Evolutionary conservation across 768 basidiomycete species (phyloP).

Genomic region (Steccherinum ochraceum): DNA sequence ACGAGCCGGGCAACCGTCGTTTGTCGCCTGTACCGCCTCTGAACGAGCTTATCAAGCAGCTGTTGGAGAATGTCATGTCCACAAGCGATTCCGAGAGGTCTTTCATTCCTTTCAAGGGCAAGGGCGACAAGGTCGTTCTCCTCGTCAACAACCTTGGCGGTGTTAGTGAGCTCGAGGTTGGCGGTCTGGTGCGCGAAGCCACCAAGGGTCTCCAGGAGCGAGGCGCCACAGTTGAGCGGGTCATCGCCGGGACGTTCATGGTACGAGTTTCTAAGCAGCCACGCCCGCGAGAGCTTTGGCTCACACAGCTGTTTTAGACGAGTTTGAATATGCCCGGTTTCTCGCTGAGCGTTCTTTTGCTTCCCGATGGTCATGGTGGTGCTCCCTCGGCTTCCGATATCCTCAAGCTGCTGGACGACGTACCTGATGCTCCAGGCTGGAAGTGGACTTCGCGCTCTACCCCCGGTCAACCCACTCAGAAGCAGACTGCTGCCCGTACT

Average conservation of each 20-base stretch:
- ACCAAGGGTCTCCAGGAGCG: constrained; percentile 47
- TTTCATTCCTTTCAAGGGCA: constrained; percentile 63
- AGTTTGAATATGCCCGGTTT: constrained; percentile 93
- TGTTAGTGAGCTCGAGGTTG: constrained; percentile 75
- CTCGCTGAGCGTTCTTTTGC: constrained; percentile 74
- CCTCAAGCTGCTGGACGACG: constrained; percentile 61
- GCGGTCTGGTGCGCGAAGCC: constrained; percentile 60
- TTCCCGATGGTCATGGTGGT: constrained; percentile 44
- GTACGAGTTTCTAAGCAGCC: constrained; percentile 25
- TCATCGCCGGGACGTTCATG: constrained; percentile 85
- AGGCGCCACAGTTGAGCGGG: constrained; percentile 51
- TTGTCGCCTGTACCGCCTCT: constrained; percentile 68
- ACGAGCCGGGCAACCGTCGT: constrained; percentile 71
- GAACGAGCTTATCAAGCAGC: constrained; percentile 57
- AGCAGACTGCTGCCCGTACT: constrained; percentile 2
- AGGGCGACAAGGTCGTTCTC: constrained; percentile 67
- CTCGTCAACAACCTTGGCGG: constrained; percentile 88
- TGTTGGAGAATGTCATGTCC: constrained; percentile 67
- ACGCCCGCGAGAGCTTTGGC: neutral
- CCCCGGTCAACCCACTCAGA: constrained; percentile 22
- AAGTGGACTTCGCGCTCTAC: constrained; percentile 56
- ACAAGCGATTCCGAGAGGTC: constrained; percentile 71
- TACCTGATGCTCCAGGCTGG: constrained; percentile 75
- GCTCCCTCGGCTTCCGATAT: constrained; percentile 37
- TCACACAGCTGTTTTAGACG: constrained; percentile 40